Evolutionary conservation across 305 asterid species (phyloP), one percentile per base, ranked within the genome.

Genomic region (Fraxinus platypoda): DNA sequence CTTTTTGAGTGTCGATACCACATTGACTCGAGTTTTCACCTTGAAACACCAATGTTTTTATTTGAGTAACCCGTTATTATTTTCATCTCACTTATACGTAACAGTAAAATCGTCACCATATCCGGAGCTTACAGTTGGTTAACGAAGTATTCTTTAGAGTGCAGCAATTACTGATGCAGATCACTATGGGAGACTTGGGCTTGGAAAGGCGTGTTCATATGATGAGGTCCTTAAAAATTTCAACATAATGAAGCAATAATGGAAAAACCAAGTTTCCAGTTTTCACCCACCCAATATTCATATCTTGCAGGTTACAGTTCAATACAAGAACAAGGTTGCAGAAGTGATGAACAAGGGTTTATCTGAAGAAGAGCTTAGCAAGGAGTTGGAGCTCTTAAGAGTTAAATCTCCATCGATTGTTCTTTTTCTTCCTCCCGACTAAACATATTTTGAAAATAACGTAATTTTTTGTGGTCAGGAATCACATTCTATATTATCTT

Each of bases 161-260:
- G 93, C 97, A 94, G 98, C 97, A 76, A 93, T 94, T 37, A 91
- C 98, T 73, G 97, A 93, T 35, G 89, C 37, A 68, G 97, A 94
- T 89, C 95, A 94, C 87, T 94, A 94, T 21, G 96, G 88, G 35
- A 88, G 83, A 68, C 95, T 93, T 8, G 94, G 95, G 46, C 89
- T 94, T 21, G 84, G 70, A 64, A 83, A 80, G 73, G 89, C 89
- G 75, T 94, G 97, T 80, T 87, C 97, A 0, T 90, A 89, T 72
- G 94, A 90, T 54, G 90, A 91, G 94, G 95, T 93, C 74, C 49
- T n/a, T 66, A 57, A 52, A 52, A 17, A 46, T 57, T 8, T 19
- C 54, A 13, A 66, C 59, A 15, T 80, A 64, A 6, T 26, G 38
- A 76, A 23, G 28, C 28, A 28, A 54, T 8, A 71, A 71, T 12